Percentiles rank a stretch among this genome's conserved stretches.
These are phyloP conservation scores for Quercus lobata DNA, from an alignment of 331 rosid genomes.

Conservation along the genomic window DNA sequence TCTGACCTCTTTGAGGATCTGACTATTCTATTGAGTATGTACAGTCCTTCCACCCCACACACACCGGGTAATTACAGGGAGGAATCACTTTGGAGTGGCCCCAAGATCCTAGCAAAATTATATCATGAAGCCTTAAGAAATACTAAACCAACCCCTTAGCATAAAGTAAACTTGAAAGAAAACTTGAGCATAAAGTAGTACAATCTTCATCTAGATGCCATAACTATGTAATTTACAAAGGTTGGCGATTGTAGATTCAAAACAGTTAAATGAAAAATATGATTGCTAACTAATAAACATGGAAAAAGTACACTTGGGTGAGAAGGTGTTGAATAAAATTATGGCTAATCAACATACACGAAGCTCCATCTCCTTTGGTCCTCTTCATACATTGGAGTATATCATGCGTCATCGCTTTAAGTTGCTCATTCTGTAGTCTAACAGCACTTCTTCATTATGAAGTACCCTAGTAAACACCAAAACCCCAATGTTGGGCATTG, in stretches of 20 bases:
- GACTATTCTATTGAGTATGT: no score
- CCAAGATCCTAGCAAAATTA: no score
- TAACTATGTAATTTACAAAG: neutral
- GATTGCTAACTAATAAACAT: neutral
- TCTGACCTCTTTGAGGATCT: accelerated
- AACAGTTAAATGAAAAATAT: neutral
- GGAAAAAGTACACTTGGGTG: neutral
- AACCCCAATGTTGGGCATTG: conserved; percentile 85
- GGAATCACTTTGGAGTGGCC: no score
- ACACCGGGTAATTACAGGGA: accelerated
- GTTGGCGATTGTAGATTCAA: neutral
- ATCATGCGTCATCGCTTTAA: conserved; percentile 68
- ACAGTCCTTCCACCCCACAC: accelerated
- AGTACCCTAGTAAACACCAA: conserved; percentile 69
- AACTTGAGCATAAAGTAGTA: neutral
- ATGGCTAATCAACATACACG: neutral
- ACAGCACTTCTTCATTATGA: conserved; percentile 67
- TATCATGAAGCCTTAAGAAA: accelerated
- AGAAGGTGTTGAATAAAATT: neutral
- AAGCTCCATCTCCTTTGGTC: conserved; percentile 88
- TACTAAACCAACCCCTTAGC: no score
- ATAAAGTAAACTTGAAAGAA: no score
- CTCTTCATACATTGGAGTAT: conserved; percentile 73
- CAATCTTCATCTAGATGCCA: neutral
- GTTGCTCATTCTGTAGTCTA: conserved; percentile 87